Conservation (phyloP, 2,329 filamentous ascomycete species). For the Epichloe sibirici region DNA sequence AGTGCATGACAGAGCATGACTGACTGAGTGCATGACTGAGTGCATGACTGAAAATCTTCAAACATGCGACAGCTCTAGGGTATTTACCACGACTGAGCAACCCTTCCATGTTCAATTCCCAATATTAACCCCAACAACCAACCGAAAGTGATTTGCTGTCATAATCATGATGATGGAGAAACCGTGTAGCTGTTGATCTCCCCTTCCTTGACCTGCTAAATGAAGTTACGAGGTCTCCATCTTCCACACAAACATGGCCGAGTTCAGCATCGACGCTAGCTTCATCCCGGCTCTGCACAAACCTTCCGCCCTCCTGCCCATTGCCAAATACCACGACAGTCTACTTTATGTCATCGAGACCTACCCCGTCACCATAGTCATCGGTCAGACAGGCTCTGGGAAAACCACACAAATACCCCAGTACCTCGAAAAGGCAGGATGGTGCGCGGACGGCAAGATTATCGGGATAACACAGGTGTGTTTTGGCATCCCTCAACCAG, state of each 20-base stretch:
- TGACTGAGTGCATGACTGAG: no score
- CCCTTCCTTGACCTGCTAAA: neutral
- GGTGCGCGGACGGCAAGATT: slow-evolving; percentile 71
- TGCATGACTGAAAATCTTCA: neutral
- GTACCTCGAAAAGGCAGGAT: slow-evolving; percentile 77
- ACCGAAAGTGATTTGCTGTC: neutral
- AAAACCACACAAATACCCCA: slow-evolving; percentile 96
- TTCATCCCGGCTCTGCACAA: slow-evolving; percentile 81
- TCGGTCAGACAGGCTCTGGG: slow-evolving; percentile 88
- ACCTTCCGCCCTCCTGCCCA: slow-evolving; percentile 71
- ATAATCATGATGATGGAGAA: neutral
- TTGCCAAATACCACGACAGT: slow-evolving; percentile 67
- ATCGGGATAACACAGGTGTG: slow-evolving; percentile 84
- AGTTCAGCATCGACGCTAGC: slow-evolving; percentile 41
- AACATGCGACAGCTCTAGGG: neutral
- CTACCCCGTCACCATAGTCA: slow-evolving; percentile 71
- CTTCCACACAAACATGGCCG: slow-evolving; percentile 30
- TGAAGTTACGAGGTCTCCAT: neutral
- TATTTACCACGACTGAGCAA: neutral
- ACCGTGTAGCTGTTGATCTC: neutral
- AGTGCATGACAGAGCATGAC: no score
- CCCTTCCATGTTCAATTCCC: neutral
- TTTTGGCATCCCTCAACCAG: neutral
- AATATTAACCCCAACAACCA: neutral
- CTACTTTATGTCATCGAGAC: slow-evolving; percentile 81